Base-by-base conservation (phyloP, 208 protist species). In the Polymyxa betae region DNA sequence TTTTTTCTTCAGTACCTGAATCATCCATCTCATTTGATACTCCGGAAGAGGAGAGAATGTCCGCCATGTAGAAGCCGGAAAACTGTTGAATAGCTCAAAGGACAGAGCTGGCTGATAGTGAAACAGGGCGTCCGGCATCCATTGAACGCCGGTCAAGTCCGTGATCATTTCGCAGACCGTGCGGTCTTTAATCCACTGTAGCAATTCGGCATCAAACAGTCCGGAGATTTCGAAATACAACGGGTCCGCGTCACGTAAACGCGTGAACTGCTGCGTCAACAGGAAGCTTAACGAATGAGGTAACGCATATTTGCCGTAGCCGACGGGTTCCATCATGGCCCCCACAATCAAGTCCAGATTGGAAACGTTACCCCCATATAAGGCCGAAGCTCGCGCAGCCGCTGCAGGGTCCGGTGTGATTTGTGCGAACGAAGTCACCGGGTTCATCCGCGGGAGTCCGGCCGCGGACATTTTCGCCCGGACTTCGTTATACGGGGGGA, bases 21-120 rank as follows among this genome's bases (percentile, higher is more conserved):
- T 82, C n/a, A n/a, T 43, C 72, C 72, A 82, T 35, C 72, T 5
- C 35, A 82, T 43, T n/a, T 35, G 10, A 43, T 82, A 82, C n/a
- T n/a, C 72, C 5, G 72, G 72, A 35, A 82, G 72, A 5, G 72
- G 72, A 35, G 72, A 82, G 72, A 82, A 82, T 20, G 35, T 82
- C 35, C 16, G 49, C 12, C 24, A 29, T 24, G 5, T 60, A 5
- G 49, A 60, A 5, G 49, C 24, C 49, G 49, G 5, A 5, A 24
- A 29, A 60, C 5, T 24, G 49, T 60, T 60, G 12, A 29, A 24
- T 5, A 60, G 12, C 49, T 82, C n/a, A n/a, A 35, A 35, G 5
- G 10, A 5, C 35, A 43, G 72, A 5, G n/a, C 72, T 82, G 72
- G 5, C 49, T 82, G 35, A 5, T 38, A 43, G 5, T 5, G 16